Evolutionary conservation across 73 alveolate species (phyloP).

Genomic region (Symbiodinium pilosum): DNA sequence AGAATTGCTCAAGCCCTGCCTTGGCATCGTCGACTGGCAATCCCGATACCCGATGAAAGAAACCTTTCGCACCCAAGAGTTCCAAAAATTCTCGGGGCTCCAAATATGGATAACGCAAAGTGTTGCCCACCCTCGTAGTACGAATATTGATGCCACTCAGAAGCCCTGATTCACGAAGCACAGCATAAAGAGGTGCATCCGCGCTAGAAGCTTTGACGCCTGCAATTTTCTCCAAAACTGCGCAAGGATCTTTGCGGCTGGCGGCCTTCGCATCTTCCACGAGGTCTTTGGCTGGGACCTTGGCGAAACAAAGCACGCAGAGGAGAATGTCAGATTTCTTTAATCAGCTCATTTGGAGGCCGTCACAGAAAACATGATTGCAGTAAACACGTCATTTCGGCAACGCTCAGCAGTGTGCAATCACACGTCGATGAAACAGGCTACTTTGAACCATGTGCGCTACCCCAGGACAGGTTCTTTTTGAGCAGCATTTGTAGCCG

Average conservation of each 20-base stretch:
- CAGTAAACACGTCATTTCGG: not conserved
- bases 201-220: not conserved
- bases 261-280: not conserved
- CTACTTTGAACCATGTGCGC: not conserved
- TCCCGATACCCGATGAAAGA: slow-evolving; percentile 5
- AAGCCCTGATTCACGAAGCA: not conserved
- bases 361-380: not conserved
- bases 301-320: not conserved
- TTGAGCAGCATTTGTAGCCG: not conserved
- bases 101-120: not conserved
- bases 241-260: not conserved
- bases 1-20: not conserved
- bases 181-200: not conserved
- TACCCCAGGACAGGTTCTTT: not conserved
- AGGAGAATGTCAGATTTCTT: not conserved
- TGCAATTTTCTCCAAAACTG: not conserved
- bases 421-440: not conserved
- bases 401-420: not conserved
- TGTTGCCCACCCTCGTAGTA: not conserved
- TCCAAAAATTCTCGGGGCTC: not conserved
- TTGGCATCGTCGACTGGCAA: not conserved
- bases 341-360: too few relatives aligned
- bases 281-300: slow-evolving; percentile 71
- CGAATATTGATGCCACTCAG: not conserved
- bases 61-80: not conserved